A percentile compares a stretch with the other conserved stretches of the same genome.
These are phyloP conservation scores for Paralagenidium karlingii DNA, from an alignment of 352 stramenopile species.

Conservation along the genomic window DNA sequence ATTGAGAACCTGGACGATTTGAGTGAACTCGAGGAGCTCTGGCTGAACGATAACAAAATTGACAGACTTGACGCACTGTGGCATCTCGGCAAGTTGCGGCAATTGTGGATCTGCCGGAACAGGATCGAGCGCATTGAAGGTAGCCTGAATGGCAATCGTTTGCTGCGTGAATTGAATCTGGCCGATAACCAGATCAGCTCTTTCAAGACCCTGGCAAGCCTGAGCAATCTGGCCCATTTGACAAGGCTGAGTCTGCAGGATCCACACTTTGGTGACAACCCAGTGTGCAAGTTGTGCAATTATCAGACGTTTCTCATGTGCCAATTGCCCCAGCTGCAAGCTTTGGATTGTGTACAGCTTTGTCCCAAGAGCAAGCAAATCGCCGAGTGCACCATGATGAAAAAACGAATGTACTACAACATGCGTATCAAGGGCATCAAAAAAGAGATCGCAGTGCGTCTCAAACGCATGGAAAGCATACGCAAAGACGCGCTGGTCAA, in stretches of 20 bases:
- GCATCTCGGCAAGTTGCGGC: constrained; percentile 26
- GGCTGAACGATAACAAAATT: constrained; percentile 75
- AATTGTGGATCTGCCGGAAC: constrained; percentile 73
- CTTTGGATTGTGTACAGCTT: constrained; percentile 66
- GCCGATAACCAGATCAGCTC: constrained; percentile 67
- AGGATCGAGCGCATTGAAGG: constrained; percentile 53
- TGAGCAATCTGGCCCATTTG: constrained; percentile 58
- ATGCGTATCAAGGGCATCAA: constrained; percentile 89
- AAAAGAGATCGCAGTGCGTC: constrained; percentile 44
- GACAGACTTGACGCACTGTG: constrained; percentile 38
- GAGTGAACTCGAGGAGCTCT: constrained; percentile 51
- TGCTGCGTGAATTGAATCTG: constrained; percentile 74
- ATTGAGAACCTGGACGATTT: constrained; percentile 48
- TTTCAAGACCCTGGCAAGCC: constrained; percentile 78
- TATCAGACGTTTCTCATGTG: constrained; percentile 89
- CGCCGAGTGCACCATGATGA: constrained; percentile 85
- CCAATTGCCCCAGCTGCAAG: constrained; percentile 53
- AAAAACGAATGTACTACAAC: constrained; percentile 95
- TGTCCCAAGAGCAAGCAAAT: constrained; percentile 74
- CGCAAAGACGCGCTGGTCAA: constrained; percentile 33
- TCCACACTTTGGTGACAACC: constrained; percentile 84
- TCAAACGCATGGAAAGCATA: constrained; percentile 30
- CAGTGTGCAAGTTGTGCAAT: constrained; percentile 85
- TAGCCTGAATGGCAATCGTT: constrained; percentile 30
- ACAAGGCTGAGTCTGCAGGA: constrained; percentile 62